phyloP scores from a whole-genome alignment of 371 early-diverging fungal species.

The Smittium culicis region DNA sequence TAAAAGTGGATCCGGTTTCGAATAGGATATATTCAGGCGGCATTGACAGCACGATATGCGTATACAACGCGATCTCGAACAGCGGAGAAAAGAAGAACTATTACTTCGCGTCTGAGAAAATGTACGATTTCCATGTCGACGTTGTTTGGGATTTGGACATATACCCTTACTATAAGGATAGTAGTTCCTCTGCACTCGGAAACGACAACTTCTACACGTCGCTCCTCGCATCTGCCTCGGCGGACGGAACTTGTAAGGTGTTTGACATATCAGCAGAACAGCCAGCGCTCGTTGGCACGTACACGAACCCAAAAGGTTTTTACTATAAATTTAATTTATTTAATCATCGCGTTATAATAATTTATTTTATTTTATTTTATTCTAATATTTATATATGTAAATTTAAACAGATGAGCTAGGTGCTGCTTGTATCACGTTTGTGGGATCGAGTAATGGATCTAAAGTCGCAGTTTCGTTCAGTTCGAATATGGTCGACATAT shows the following conservation, averaged over 20 bases:
- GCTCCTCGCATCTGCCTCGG: not conserved
- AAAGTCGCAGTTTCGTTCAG: conserved; percentile 2
- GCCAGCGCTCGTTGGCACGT: not conserved
- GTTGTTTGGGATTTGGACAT: conserved; percentile 9
- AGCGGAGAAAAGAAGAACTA: not conserved
- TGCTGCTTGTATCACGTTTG: not conserved
- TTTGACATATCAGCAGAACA: not conserved
- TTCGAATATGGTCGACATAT: not conserved
- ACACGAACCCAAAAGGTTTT: not conserved
- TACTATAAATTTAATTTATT: not conserved
- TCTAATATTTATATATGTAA: not conserved
- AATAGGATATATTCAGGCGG: not conserved
- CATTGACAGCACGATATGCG: not conserved
- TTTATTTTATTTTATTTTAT: not conserved
- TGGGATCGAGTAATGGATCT: not conserved
- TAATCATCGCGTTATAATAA: not conserved
- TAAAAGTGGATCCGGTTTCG: not conserved
- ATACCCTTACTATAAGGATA: not conserved
- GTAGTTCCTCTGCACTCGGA: not conserved
- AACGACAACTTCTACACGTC: not conserved
- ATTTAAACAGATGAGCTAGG: not conserved
- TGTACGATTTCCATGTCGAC: not conserved
- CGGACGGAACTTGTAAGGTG: conserved; percentile 4
- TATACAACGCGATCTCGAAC: not conserved
- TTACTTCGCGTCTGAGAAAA: not conserved